These are phyloP conservation scores for Monilinia fructicola DNA, from an alignment of 2,329 filamentous ascomycete species.

Conservation along the genomic window DNA sequence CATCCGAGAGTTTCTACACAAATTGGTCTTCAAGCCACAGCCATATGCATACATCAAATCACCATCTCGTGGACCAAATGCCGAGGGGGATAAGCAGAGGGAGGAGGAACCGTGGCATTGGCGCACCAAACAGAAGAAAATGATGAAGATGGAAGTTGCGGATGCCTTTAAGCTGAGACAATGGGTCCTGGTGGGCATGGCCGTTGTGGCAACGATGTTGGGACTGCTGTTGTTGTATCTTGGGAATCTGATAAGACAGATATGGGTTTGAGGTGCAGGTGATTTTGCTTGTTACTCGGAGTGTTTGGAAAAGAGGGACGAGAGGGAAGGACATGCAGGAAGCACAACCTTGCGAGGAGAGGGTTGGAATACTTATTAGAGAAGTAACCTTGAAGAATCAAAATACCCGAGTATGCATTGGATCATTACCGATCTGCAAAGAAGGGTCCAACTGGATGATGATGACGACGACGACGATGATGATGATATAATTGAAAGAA, in stretches of 20 bases:
- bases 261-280: conserved; percentile 8
- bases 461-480: too few species aligned
- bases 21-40: conserved; percentile 29
- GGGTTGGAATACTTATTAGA: not conserved
- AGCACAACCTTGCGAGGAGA: not conserved
- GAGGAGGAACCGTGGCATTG: conserved; percentile 38
- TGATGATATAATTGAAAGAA: too few species aligned
- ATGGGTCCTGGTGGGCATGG: conserved; percentile 32
- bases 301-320: not conserved
- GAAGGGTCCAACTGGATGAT: not conserved
- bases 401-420: not conserved
- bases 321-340: not conserved
- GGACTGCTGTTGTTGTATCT: conserved; percentile 18
- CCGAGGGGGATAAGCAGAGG: conserved; percentile 17
- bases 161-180: conserved; percentile 40
- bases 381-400: too few species aligned
- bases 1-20: conserved; percentile 28
- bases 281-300: not conserved
- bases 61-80: conserved; percentile 21
- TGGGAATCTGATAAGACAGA: conserved; percentile 6
- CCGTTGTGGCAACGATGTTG: conserved; percentile 12
- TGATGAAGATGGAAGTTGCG: conserved; percentile 40
- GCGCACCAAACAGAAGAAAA: conserved; percentile 39
- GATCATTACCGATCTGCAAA: not conserved
- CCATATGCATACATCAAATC: conserved; percentile 35